A percentile compares a stretch with the other conserved stretches of the same genome.
Evolutionary conservation across 148 eudicot species (phyloP).

Genomic region (Rhododendron mucronatum): DNA sequence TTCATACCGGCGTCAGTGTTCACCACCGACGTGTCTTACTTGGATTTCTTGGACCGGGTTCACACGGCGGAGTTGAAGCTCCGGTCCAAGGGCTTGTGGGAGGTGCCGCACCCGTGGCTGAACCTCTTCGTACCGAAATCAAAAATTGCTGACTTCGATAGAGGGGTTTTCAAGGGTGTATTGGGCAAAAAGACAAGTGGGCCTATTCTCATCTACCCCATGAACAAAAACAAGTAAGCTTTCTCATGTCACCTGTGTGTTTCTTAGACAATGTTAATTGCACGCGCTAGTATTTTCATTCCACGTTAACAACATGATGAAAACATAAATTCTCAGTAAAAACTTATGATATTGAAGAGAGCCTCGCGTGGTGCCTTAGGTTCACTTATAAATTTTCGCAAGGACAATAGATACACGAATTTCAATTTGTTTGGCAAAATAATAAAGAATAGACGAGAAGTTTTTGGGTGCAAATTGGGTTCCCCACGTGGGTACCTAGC

Average conservation of each 20-base stretch:
- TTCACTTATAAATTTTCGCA: no score
- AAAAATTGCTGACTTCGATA: slow-evolving; percentile 64
- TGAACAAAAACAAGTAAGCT: slow-evolving; percentile 89
- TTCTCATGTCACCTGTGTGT: neutral
- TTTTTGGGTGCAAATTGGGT: no score
- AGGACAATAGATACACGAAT: neutral
- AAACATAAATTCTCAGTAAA: no score
- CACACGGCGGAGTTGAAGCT: slow-evolving; percentile 93
- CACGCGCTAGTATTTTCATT: no score
- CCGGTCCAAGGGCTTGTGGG: slow-evolving; percentile 88
- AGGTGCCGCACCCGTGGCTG: slow-evolving; percentile 95
- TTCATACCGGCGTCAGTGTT: slow-evolving; percentile 66
- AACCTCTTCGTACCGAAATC: slow-evolving; percentile 91
- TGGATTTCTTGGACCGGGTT: slow-evolving; percentile 91
- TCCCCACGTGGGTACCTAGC: no score
- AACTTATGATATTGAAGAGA: no score
- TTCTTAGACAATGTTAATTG: no score
- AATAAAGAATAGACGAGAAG: no score
- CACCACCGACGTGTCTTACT: slow-evolving; percentile 74
- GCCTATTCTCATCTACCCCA: slow-evolving; percentile 91
- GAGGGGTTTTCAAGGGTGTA: slow-evolving; percentile 87
- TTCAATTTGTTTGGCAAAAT: neutral
- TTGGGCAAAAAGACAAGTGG: slow-evolving; percentile 87
- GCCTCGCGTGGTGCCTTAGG: no score
- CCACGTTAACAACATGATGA: no score